These are phyloP conservation scores for Coemansia sp. DNA, from an alignment of 192 early-diverging fungal genomes.

Conservation along the genomic window DNA sequence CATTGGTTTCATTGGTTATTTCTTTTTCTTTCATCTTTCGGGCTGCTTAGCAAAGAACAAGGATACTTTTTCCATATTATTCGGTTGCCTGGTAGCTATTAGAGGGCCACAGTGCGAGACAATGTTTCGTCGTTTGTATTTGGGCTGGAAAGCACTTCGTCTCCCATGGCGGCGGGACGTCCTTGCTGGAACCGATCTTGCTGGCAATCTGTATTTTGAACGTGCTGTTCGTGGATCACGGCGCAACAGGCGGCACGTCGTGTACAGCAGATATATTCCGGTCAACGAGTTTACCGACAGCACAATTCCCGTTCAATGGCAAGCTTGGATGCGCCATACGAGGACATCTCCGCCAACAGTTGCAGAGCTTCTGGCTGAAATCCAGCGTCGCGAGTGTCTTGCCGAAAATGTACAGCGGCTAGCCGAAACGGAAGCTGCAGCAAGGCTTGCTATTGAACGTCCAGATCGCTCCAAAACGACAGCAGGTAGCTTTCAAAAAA, in stretches of 20 bases:
- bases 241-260: slow-evolving; percentile 35
- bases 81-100: neutral
- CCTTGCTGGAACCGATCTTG: slow-evolving; percentile 39
- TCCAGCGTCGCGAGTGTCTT: slow-evolving; percentile 33
- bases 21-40: neutral
- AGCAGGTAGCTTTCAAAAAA: slow-evolving; percentile 14
- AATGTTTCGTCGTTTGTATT: slow-evolving; percentile 17
- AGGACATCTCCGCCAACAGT: slow-evolving; percentile 31
- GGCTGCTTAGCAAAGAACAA: neutral
- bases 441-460: neutral
- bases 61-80: neutral
- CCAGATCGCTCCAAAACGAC: neutral
- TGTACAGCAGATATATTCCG: slow-evolving; percentile 28
- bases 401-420: slow-evolving; percentile 28
- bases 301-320: slow-evolving; percentile 53
- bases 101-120: neutral
- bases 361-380: slow-evolving; percentile 31
- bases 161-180: slow-evolving; percentile 49
- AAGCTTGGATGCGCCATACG: slow-evolving; percentile 56
- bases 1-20: neutral
- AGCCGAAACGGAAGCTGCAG: slow-evolving; percentile 8
- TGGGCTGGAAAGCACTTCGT: slow-evolving; percentile 46
- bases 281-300: slow-evolving; percentile 42
- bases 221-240: slow-evolving; percentile 14
- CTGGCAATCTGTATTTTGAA: slow-evolving; percentile 53